Evolutionary conservation across 176 grass and related monocot species (phyloP), one percentile per base, ranked within the genome.

Genomic region (Oryza longistaminata): DNA sequence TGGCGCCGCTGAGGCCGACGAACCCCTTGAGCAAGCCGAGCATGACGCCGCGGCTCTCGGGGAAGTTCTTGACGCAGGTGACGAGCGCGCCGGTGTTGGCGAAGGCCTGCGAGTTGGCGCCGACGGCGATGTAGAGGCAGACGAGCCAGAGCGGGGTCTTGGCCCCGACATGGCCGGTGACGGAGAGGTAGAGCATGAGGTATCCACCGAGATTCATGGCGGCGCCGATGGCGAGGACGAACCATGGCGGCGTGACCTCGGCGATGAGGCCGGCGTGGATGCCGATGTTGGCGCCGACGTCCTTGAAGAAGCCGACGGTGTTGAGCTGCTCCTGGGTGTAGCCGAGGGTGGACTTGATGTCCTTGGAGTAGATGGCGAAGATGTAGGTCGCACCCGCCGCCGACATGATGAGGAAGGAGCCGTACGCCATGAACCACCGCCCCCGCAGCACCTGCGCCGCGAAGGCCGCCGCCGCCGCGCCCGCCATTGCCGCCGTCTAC

Each of bases 21-120:
- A 97, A 97, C 4, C 94, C n/a, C 68, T 97, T 97, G 66, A 97
- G 91, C n/a, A 97, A 7, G 2, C 94, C 94, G 15, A 93, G 94
- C 68, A 97, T 75, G 55, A 87, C n/a, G 48, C 94, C 94, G 13
- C 94, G 91, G 79, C 82, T 82, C 82, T 91, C 88, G 0, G 91
- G 94, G 79, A 97, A 97, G 85, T 97, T 97, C 87, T 90, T 93
- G 66, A 97, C 94, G 81, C 79, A 88, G 67, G 76, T 93, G 49
- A 94, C 91, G 24, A 97, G 87, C 9, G 91, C 89, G 45, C 94
- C 89, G 26, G 91, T 97, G 85, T 97, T 97, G 74, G 94, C 82
- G 61, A 97, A 97, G 10, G 91, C 69, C 87, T 97, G 94, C 17
- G 94, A 97, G 82, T 97, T 97, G 35, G 94, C 89, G 29, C 94